A percentile compares a stretch with the other conserved stretches of the same genome.
Evolutionary conservation across 495 filamentous ascomycete genomes (phyloP).

Genomic region (Chaetomium tenue): DNA sequence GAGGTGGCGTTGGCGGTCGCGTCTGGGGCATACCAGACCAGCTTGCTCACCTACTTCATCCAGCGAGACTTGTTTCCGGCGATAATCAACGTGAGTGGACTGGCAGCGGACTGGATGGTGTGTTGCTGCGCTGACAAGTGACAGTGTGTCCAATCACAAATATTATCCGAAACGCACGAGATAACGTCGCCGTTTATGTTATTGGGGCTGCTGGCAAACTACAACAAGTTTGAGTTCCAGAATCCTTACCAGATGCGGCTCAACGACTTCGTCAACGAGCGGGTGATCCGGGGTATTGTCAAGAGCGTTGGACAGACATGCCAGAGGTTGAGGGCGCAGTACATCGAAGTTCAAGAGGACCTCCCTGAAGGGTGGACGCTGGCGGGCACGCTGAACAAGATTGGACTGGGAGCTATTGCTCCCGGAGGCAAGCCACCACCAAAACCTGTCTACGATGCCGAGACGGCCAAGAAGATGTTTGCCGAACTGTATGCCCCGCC

Average conservation of each 20-base stretch:
- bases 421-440: slow-evolving; percentile 63
- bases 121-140: neutral
- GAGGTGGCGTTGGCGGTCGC: slow-evolving; percentile 77
- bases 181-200: slow-evolving; percentile 76
- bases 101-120: neutral
- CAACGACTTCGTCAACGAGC: slow-evolving; percentile 97
- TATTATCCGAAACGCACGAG: slow-evolving; percentile 61
- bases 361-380: slow-evolving; percentile 87
- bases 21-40: slow-evolving; percentile 93
- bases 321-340: slow-evolving; percentile 62
- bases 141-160: slow-evolving; percentile 72
- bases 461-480: slow-evolving; percentile 79
- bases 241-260: slow-evolving; percentile 93
- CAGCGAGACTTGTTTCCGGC: slow-evolving; percentile 92
- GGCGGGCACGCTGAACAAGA: slow-evolving; percentile 72
- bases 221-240: slow-evolving; percentile 99
- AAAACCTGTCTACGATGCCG: slow-evolving; percentile 56
- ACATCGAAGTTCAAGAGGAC: slow-evolving; percentile 89
- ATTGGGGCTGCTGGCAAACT: slow-evolving; percentile 89
- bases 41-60: slow-evolving; percentile 89
- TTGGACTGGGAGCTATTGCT: slow-evolving; percentile 76
- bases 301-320: slow-evolving; percentile 70
- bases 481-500: slow-evolving; percentile 49
- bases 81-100: slow-evolving; percentile 75
- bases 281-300: slow-evolving; percentile 77